Evolutionary conservation across 2,329 filamentous ascomycete species (phyloP).

Genomic region (Claviceps maximensis): DNA sequence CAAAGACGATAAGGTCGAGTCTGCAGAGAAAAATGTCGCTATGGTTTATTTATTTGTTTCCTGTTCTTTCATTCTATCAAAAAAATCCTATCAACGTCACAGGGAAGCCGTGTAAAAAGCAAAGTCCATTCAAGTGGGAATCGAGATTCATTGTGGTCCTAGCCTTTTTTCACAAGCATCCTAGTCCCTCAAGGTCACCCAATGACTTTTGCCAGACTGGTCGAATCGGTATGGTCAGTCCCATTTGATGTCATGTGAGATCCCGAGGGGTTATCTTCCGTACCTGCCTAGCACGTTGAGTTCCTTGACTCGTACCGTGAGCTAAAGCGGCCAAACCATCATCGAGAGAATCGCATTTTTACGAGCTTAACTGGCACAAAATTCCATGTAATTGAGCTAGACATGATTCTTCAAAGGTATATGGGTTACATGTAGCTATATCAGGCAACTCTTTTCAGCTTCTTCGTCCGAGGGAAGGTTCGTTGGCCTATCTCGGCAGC

Average conservation of each 20-base stretch:
- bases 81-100: neutral
- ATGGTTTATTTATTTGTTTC: neutral
- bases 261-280: neutral
- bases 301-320: neutral
- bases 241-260: neutral
- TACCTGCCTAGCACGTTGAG: conserved; percentile 6
- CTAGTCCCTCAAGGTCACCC: neutral
- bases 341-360: neutral
- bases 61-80: neutral
- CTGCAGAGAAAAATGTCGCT: neutral
- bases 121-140: neutral
- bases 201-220: neutral
- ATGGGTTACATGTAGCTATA: neutral
- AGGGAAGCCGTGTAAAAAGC: neutral
- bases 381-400: neutral
- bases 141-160: neutral
- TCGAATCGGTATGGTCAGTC: neutral
- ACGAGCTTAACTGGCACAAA: neutral
- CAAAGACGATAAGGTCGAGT: neutral
- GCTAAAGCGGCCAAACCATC: neutral
- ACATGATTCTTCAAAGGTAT: neutral
- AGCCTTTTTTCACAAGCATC: neutral
- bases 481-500: conserved; percentile 1
- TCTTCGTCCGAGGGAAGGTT: neutral
- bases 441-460: too few relatives aligned